Conservation (phyloP, 2,329 filamentous ascomycete species). For the Ophiosphaerella narmari region DNA sequence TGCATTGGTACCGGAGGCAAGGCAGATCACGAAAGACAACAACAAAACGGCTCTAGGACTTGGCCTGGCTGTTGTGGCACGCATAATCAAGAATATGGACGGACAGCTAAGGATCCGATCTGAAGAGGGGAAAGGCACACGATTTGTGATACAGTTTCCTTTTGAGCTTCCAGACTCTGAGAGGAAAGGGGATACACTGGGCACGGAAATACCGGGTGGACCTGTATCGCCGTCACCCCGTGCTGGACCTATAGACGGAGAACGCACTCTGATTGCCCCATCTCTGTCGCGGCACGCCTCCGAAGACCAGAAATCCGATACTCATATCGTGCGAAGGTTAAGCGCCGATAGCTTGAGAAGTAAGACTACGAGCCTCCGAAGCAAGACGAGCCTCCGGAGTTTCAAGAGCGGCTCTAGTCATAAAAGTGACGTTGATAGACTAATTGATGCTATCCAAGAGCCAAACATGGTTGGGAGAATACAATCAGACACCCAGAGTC, state of each 20-base stretch:
- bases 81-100: slow-evolving; percentile 87
- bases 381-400: slow-evolving; percentile 56
- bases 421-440: slow-evolving; percentile 68
- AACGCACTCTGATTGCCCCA: slow-evolving; percentile 64
- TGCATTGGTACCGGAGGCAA: slow-evolving; percentile 36
- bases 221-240: slow-evolving; percentile 27
- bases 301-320: slow-evolving; percentile 4
- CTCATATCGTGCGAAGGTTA: slow-evolving; percentile 19
- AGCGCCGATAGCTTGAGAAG: slow-evolving; percentile 57
- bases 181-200: background rate
- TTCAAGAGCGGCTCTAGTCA: slow-evolving; percentile 53
- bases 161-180: slow-evolving; percentile 66
- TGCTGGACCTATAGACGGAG: slow-evolving; percentile 45
- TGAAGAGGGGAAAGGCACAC: slow-evolving; percentile 78
- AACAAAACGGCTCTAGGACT: slow-evolving; percentile 68
- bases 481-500: slow-evolving; percentile 19
- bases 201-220: slow-evolving; percentile 18
- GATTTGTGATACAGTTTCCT: slow-evolving; percentile 79
- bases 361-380: slow-evolving; percentile 51
- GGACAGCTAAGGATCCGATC: slow-evolving; percentile 85
- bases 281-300: slow-evolving; percentile 30
- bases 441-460: slow-evolving; percentile 73
- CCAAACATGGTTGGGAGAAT: slow-evolving; percentile 48
- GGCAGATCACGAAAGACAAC: slow-evolving; percentile 31
- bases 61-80: slow-evolving; percentile 84